phyloP scores from a whole-genome alignment of 2,329 filamentous ascomycete species.

The Aspergillus novoparasiticus region DNA sequence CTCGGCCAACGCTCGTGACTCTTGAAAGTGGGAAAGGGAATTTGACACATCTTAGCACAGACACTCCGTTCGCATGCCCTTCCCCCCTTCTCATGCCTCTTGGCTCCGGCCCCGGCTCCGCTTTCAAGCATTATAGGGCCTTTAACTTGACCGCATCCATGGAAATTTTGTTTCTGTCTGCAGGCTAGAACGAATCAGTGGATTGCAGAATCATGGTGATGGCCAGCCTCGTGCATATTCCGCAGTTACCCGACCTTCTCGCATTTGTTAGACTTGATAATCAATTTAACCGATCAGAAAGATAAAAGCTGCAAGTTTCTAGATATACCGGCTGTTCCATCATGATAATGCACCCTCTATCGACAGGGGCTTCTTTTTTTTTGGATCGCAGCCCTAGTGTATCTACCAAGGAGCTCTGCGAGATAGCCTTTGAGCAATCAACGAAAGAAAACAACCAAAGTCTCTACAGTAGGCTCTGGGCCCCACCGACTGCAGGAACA shows the following conservation, averaged over 20 bases:
- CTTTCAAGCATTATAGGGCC: constrained; percentile 15
- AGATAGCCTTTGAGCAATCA: constrained; percentile 12
- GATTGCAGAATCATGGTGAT: constrained; percentile 3
- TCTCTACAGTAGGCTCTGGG: constrained; percentile 9
- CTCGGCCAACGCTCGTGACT: constrained; percentile 13
- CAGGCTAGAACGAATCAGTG: constrained; percentile 16
- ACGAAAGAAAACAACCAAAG: not conserved
- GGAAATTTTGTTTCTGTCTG: constrained; percentile 18
- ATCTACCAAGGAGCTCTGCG: constrained; percentile 6
- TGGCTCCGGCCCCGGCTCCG: constrained; percentile 17
- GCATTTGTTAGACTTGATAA: constrained; percentile 5
- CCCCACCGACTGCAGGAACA: constrained; percentile 25
- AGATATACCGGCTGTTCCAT: not conserved
- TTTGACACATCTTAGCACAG: constrained; percentile 20
- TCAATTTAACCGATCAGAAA: not conserved
- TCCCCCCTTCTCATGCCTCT: constrained; percentile 17
- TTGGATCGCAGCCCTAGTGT: not conserved
- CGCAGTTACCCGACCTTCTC: constrained; percentile 18
- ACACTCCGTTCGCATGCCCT: constrained; percentile 14
- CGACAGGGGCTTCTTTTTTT: not conserved
- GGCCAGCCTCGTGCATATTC: constrained; percentile 12
- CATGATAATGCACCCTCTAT: not conserved
- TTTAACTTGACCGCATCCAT: constrained; percentile 11
- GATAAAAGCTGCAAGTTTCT: not conserved
- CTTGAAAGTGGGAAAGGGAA: constrained; percentile 13